A percentile compares a stretch with the other conserved stretches of the same genome.
Conservation (phyloP, 768 basidiomycete genomes). For the Lentinula aciculospora region DNA sequence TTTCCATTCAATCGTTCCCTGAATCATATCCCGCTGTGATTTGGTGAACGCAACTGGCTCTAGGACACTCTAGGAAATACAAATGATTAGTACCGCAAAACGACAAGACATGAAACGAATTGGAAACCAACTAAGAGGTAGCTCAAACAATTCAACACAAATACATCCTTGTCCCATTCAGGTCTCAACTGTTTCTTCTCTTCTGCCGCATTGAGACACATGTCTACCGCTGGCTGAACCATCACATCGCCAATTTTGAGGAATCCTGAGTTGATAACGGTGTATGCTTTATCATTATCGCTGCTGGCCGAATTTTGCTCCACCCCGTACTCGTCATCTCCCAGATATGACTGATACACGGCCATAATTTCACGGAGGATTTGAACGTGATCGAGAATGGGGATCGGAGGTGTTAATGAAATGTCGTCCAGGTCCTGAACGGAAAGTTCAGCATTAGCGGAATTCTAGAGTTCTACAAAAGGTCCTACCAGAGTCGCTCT, state of each 20-base stretch:
- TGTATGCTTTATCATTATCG: slow-evolving; percentile 14
- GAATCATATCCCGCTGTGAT: slow-evolving; percentile 53
- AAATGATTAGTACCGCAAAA: too few relatives aligned
- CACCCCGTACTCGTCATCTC: slow-evolving; percentile 53
- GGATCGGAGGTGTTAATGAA: slow-evolving; percentile 65
- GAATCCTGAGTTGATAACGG: background rate
- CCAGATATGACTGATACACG: slow-evolving; percentile 83
- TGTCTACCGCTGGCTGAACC: slow-evolving; percentile 77
- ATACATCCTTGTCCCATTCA: slow-evolving; percentile 79
- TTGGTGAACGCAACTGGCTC: slow-evolving; percentile 65
- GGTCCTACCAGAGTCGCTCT: slow-evolving; percentile 52
- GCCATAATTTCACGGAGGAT: slow-evolving; percentile 84
- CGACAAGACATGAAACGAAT: too few relatives aligned
- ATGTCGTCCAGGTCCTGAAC: slow-evolving; percentile 62
- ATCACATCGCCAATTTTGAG: slow-evolving; percentile 35
- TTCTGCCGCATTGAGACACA: slow-evolving; percentile 65
- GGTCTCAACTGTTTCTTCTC: slow-evolving; percentile 50
- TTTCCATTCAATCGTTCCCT: slow-evolving; percentile 53
- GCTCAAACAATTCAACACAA: slow-evolving; percentile 79
- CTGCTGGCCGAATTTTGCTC: slow-evolving; percentile 53
- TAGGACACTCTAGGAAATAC: slow-evolving; percentile 64
- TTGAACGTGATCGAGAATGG: slow-evolving; percentile 77
- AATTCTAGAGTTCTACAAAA: slow-evolving; percentile 5
- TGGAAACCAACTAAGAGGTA: slow-evolving; percentile 89
- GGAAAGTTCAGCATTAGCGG: slow-evolving; percentile 18